Evolutionary conservation across 2,329 filamentous ascomycete species (phyloP).

Genomic region (Pseudocercospora fuligena): DNA sequence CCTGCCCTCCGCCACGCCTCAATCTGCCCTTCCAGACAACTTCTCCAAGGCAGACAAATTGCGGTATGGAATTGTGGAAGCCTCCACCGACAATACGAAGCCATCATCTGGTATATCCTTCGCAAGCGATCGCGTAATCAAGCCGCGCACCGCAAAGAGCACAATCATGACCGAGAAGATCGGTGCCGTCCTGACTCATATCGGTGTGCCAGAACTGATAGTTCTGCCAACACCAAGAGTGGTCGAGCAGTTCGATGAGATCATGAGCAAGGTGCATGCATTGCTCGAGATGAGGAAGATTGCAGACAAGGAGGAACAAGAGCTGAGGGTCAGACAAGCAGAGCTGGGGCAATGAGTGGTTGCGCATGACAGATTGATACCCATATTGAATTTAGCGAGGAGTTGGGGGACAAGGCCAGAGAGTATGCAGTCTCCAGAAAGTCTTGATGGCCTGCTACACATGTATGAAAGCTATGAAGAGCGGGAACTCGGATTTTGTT

Average conservation of each 20-base stretch:
- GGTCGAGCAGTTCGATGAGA: slow-evolving; percentile 70
- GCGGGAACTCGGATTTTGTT: not conserved
- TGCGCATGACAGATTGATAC: not conserved
- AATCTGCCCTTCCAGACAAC: slow-evolving; percentile 52
- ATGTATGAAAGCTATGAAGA: not conserved
- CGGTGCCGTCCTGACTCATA: slow-evolving; percentile 70
- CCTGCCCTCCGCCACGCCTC: slow-evolving; percentile 45
- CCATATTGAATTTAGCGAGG: slow-evolving; percentile 1
- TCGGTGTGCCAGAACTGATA: slow-evolving; percentile 72
- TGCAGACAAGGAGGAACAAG: slow-evolving; percentile 74
- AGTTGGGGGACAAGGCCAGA: not conserved
- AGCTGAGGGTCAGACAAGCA: slow-evolving; percentile 62
- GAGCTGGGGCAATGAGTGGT: slow-evolving; percentile 36
- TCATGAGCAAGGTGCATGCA: slow-evolving; percentile 69
- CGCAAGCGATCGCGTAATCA: slow-evolving; percentile 80
- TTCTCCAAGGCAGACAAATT: slow-evolving; percentile 77
- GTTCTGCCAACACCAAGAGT: slow-evolving; percentile 76
- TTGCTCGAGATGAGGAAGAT: slow-evolving; percentile 76
- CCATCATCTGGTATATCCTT: slow-evolving; percentile 86
- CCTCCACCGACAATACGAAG: slow-evolving; percentile 68
- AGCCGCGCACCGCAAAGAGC: slow-evolving; percentile 76
- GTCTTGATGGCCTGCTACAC: not conserved
- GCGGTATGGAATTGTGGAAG: slow-evolving; percentile 74
- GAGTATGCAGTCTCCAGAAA: not conserved
- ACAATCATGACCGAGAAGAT: slow-evolving; percentile 78